Evolutionary conservation across 139 green algal species (phyloP).

Genomic region (Klebsormidium nitens): DNA sequence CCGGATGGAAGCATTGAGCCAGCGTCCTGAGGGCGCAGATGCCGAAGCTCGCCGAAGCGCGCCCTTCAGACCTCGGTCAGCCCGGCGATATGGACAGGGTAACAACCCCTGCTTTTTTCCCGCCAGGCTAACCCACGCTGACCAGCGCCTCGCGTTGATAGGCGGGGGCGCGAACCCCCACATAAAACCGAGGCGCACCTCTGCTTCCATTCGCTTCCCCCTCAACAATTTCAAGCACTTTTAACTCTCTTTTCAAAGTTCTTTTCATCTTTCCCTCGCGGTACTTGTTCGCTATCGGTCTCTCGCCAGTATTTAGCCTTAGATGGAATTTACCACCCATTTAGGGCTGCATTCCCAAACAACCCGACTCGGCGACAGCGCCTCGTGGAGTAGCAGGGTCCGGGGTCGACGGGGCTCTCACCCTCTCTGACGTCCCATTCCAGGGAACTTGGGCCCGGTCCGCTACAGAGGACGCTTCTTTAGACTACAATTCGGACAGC

Average conservation of each 20-base stretch:
- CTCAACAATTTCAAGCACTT: conserved; percentile 93
- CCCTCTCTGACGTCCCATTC: conserved; percentile 75
- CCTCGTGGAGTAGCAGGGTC: conserved; percentile 57
- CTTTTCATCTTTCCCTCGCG: conserved; percentile 96
- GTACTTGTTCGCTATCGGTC: conserved; percentile 95
- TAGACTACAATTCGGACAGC: conserved; percentile 81
- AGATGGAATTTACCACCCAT: conserved; percentile 87
- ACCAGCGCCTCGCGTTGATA: conserved; percentile 57
- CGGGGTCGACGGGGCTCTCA: conserved; percentile 74
- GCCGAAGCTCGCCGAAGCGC: conserved; percentile 55
- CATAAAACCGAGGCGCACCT: conserved; percentile 51
- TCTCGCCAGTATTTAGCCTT: conserved; percentile 89
- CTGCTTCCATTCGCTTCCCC: conserved; percentile 75
- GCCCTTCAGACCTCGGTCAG: conserved; percentile 63
- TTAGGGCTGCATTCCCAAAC: conserved; percentile 88
- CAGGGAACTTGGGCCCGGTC: conserved; percentile 61
- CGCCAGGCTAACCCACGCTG: conserved; percentile 67
- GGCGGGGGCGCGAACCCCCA: background rate
- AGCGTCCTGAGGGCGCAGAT: conserved; percentile 73
- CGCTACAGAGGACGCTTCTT: conserved; percentile 65
- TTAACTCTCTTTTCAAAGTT: conserved; percentile 96
- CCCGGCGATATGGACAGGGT: conserved; percentile 49
- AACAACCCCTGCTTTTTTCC: conserved; percentile 60
- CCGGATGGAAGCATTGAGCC: conserved; percentile 68
- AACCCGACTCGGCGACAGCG: conserved; percentile 77